A percentile compares a stretch with the other conserved stretches of the same genome.
Conservation (phyloP, 805 yeast genomes). For the Torulaspora gathmanii region DNA sequence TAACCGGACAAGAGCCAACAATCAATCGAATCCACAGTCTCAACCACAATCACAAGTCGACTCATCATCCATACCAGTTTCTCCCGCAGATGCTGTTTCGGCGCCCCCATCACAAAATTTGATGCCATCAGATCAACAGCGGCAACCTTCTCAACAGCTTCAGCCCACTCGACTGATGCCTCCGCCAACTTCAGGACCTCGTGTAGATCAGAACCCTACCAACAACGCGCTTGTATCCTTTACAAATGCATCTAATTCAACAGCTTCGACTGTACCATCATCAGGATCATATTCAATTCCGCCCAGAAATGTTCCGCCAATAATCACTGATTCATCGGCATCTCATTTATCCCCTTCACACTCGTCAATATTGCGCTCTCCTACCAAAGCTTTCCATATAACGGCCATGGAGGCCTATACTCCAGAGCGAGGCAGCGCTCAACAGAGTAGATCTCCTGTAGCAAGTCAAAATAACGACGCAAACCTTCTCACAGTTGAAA, state of each 20-base stretch:
- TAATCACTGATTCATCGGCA: slow-evolving; percentile 18
- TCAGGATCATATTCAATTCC: slow-evolving; percentile 5
- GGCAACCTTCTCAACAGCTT: slow-evolving; percentile 3
- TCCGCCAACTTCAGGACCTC: slow-evolving; percentile 14
- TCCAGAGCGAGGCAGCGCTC: slow-evolving; percentile 50
- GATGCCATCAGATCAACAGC: slow-evolving; percentile 4
- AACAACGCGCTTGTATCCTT: slow-evolving; percentile 20
- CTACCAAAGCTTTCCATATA: slow-evolving; percentile 43
- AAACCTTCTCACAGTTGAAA: slow-evolving; percentile 8
- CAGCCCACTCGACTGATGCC: slow-evolving; percentile 15
- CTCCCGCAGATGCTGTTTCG: slow-evolving; percentile 2
- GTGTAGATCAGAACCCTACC: slow-evolving; percentile 10
- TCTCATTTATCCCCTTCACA: slow-evolving; percentile 25
- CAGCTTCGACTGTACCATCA: slow-evolving; percentile 15
- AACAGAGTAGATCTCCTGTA: slow-evolving; percentile 21
- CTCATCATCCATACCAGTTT: slow-evolving; percentile 1
- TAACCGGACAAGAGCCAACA: background rate
- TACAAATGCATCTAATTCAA: slow-evolving; percentile 11
- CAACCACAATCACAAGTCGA: slow-evolving; percentile 6
- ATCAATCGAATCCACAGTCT: slow-evolving; percentile 10
- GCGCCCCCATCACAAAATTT: slow-evolving; percentile 1
- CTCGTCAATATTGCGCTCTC: slow-evolving; percentile 32
- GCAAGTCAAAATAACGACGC: slow-evolving; percentile 2
- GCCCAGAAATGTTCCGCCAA: slow-evolving; percentile 10
- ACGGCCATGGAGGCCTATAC: slow-evolving; percentile 60